Conservation (phyloP, 2,329 filamentous ascomycete species). For the Dothideomycetidae sp. region DNA sequence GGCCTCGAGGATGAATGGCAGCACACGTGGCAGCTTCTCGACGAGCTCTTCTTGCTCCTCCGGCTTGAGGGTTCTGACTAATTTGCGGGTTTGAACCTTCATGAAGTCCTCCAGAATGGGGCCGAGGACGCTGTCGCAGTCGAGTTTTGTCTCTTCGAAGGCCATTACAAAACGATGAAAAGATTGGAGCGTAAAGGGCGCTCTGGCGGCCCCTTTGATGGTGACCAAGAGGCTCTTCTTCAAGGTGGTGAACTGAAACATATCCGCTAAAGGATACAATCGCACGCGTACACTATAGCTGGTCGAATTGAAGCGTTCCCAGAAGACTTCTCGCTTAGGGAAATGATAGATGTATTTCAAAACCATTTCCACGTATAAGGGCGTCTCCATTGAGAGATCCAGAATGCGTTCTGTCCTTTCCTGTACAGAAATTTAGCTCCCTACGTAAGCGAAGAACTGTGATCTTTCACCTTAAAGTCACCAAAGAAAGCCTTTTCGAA, state of each 20-base stretch:
- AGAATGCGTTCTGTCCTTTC: not conserved
- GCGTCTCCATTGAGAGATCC: not conserved
- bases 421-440: not conserved
- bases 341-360: constrained; percentile 1
- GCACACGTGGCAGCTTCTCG: too few species aligned
- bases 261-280: not conserved
- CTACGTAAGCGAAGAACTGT: not conserved
- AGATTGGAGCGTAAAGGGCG: not conserved
- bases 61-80: too few species aligned
- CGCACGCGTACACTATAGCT: not conserved
- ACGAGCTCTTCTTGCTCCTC: too few species aligned
- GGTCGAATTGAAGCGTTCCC: not conserved
- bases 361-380: not conserved
- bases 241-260: not conserved
- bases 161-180: too few species aligned
- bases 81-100: too few species aligned
- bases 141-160: too few species aligned
- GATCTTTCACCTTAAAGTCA: not conserved
- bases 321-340: not conserved
- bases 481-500: constrained; percentile 6
- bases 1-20: too few species aligned
- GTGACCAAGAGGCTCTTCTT: not conserved
- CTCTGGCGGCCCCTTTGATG: not conserved
- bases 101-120: too few species aligned
- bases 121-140: too few species aligned